A percentile compares a stretch with the other conserved stretches of the same genome.
Conservation (phyloP, 1,139 yeast genomes). For the Oligophagozyma castellii region DNA sequence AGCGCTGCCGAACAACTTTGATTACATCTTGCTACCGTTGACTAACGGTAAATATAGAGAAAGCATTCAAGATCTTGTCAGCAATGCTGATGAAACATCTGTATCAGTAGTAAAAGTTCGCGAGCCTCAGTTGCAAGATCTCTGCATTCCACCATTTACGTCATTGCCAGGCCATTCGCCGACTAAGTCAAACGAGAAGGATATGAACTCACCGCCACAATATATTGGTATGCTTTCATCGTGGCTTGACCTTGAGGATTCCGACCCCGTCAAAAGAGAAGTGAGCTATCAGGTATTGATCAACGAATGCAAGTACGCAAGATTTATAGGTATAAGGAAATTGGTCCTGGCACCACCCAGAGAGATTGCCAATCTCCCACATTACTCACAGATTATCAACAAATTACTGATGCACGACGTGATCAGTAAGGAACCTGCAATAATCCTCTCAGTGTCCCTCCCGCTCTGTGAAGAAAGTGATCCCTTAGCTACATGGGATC, state of each 20-base stretch:
- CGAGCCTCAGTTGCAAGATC: constrained; percentile 28
- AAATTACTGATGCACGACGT: constrained; percentile 19
- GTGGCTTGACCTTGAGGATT: constrained; percentile 50
- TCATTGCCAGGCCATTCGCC: not conserved
- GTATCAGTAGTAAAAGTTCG: constrained; percentile 17
- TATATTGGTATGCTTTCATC: constrained; percentile 40
- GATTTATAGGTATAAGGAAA: constrained; percentile 37
- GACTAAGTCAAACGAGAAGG: constrained; percentile 3
- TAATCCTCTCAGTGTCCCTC: constrained; percentile 21
- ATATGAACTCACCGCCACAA: constrained; percentile 5
- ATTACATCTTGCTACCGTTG: constrained; percentile 29
- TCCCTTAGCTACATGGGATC: constrained; percentile 50
- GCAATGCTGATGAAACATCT: constrained; percentile 5
- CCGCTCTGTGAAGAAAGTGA: constrained; percentile 33
- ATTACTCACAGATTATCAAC: constrained; percentile 33
- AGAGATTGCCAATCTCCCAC: constrained; percentile 36
- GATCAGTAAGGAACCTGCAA: constrained; percentile 9
- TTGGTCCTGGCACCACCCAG: constrained; percentile 49
- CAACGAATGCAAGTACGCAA: constrained; percentile 46
- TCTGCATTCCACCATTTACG: constrained; percentile 26
- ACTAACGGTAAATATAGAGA: constrained; percentile 33
- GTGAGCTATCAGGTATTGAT: constrained; percentile 39
- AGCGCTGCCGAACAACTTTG: constrained; percentile 19
- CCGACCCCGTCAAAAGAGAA: constrained; percentile 33
- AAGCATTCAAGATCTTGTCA: constrained; percentile 23